Evolutionary conservation across 192 early-diverging fungal genomes (phyloP).

Genomic region (Coemansia sp.): DNA sequence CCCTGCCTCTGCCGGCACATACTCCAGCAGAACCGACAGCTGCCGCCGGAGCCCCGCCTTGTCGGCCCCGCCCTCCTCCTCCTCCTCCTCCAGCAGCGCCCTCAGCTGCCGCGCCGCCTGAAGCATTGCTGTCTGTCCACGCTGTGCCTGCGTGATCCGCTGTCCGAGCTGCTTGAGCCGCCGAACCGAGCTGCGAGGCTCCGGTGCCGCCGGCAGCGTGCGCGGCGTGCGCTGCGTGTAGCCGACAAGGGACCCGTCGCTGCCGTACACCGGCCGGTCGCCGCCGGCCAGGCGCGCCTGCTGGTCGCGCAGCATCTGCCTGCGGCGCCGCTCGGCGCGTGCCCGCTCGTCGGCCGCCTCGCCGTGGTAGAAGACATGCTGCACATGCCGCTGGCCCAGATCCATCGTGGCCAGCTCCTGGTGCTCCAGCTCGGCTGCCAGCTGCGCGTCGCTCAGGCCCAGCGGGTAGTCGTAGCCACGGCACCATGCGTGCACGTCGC

Average conservation of each 20-base stretch:
- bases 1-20: slow-evolving; percentile 41
- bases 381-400: slow-evolving; percentile 43
- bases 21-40: slow-evolving; percentile 49
- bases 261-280: slow-evolving; percentile 41
- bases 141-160: slow-evolving; percentile 39
- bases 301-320: slow-evolving; percentile 40
- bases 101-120: slow-evolving; percentile 39
- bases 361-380: slow-evolving; percentile 51
- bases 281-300: slow-evolving; percentile 34
- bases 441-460: slow-evolving; percentile 32
- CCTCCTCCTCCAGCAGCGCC: slow-evolving; percentile 28
- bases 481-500: slow-evolving; percentile 52
- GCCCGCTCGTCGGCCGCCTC: slow-evolving; percentile 43
- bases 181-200: slow-evolving; percentile 9
- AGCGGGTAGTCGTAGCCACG: slow-evolving; percentile 47
- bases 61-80: slow-evolving; percentile 7
- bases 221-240: slow-evolving; percentile 21
- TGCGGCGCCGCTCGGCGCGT: slow-evolving; percentile 35
- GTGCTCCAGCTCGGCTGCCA: slow-evolving; percentile 46
- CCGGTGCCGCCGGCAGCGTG: too few species aligned
- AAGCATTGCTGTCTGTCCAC: slow-evolving; percentile 31
- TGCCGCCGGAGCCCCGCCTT: slow-evolving; percentile 22
- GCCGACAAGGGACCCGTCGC: slow-evolving; percentile 47
- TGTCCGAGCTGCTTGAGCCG: slow-evolving; percentile 46
- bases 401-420: slow-evolving; percentile 52